A percentile compares a stretch with the other conserved stretches of the same genome.
Conservation (phyloP, 176 grass and related monocot species). For the Areca catechu region DNA sequence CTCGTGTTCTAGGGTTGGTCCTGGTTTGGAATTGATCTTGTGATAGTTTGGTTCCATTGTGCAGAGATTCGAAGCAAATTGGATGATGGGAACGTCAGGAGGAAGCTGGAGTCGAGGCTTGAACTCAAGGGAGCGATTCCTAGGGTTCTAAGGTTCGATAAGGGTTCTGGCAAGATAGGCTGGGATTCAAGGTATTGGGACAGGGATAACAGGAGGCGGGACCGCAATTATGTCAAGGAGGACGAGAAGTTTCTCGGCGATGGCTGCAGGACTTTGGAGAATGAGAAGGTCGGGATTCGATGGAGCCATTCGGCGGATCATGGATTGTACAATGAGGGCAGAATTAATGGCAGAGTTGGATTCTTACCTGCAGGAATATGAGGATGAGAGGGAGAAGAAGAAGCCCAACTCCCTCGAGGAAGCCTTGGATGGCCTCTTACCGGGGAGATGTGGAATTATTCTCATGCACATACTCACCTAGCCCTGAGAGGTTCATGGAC, state of each 20-base stretch:
- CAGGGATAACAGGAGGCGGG: slow-evolving; percentile 60
- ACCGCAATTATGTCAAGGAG: slow-evolving; percentile 54
- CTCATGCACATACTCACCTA: slow-evolving; percentile 72
- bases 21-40: too few species aligned
- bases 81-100: slow-evolving; percentile 9
- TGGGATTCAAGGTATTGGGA: slow-evolving; percentile 86
- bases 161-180: slow-evolving; percentile 39
- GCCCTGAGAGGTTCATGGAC: slow-evolving; percentile 83
- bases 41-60: not conserved
- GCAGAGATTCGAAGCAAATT: slow-evolving; percentile 38
- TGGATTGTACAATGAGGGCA: slow-evolving; percentile 66
- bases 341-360: slow-evolving; percentile 70
- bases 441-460: slow-evolving; percentile 92
- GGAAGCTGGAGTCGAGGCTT: slow-evolving; percentile 17
- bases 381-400: not conserved
- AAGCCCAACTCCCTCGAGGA: slow-evolving; percentile 47
- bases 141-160: slow-evolving; percentile 68
- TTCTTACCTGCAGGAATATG: slow-evolving; percentile 45
- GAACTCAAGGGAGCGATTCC: slow-evolving; percentile 23
- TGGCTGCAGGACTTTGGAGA: slow-evolving; percentile 10
- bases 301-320: slow-evolving; percentile 2
- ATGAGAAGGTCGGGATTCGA: slow-evolving; percentile 9
- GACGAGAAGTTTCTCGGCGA: not conserved
- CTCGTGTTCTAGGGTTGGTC: slow-evolving; percentile 3
- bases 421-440: slow-evolving; percentile 80